Percentiles rank a stretch among this genome's conserved stretches.
Evolutionary conservation across 305 asterid species (phyloP).

Genomic region (Solanum chacoense): DNA sequence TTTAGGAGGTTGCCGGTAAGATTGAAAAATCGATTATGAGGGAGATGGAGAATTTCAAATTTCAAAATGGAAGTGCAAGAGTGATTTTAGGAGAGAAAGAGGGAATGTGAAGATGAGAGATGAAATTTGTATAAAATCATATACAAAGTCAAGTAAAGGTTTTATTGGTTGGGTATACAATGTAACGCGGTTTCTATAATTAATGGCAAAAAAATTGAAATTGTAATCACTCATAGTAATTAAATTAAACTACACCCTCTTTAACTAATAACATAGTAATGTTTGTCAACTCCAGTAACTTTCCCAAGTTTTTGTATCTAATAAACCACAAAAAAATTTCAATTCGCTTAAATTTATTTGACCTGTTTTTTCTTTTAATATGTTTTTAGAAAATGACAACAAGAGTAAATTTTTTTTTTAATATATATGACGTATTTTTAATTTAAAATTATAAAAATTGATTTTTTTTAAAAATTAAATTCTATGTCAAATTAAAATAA

Average conservation of each 20-base stretch:
- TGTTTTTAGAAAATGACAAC: too few relatives aligned
- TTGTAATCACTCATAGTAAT: background rate
- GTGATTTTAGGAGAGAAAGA: background rate
- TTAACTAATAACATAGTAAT: background rate
- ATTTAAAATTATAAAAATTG: too few relatives aligned
- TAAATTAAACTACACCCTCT: too few relatives aligned
- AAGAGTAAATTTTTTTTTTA: too few relatives aligned
- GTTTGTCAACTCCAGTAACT: too few relatives aligned
- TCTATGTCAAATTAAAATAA: background rate
- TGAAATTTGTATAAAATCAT: background rate
- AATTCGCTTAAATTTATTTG: background rate
- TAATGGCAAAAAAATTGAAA: background rate
- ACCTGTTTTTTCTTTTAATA: too few relatives aligned
- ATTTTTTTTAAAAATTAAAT: too few relatives aligned
- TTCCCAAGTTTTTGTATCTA: background rate
- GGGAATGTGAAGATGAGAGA: background rate
- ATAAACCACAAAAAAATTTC: too few relatives aligned
- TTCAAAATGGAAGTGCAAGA: background rate
- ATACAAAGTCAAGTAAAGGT: background rate
- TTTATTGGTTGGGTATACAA: background rate
- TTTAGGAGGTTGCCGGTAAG: accelerated
- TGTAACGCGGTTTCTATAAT: background rate
- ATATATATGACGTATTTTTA: too few relatives aligned
- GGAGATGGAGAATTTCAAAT: background rate
- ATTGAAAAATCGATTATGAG: background rate